phyloP scores from a whole-genome alignment of 1,139 yeast species.

The Suzukiozyma palmioleophila region DNA sequence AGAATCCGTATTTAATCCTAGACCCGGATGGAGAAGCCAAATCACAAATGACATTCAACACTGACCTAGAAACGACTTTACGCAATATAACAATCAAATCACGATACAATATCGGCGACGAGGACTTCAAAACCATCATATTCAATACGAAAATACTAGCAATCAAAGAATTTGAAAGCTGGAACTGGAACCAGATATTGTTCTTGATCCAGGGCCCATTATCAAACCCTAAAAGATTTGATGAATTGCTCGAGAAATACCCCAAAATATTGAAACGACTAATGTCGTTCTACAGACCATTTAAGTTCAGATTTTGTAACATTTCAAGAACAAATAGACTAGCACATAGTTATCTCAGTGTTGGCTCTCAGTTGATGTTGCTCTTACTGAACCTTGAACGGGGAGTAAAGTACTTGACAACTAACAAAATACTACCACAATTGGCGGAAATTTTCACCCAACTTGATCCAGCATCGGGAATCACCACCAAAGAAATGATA shows the following conservation, averaged over 20 bases:
- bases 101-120: slow-evolving; percentile 61
- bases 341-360: slow-evolving; percentile 54
- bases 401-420: slow-evolving; percentile 66
- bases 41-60: slow-evolving; percentile 11
- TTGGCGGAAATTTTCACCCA: slow-evolving; percentile 86
- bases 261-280: slow-evolving; percentile 83
- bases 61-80: slow-evolving; percentile 25
- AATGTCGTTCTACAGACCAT: slow-evolving; percentile 85
- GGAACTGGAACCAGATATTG: slow-evolving; percentile 81
- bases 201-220: slow-evolving; percentile 79
- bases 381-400: slow-evolving; percentile 57
- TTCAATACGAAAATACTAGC: slow-evolving; percentile 66
- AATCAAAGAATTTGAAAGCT: slow-evolving; percentile 73
- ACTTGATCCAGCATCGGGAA: slow-evolving; percentile 75
- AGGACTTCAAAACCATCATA: slow-evolving; percentile 62
- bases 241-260: slow-evolving; percentile 68
- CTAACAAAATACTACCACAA: slow-evolving; percentile 78
- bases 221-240: slow-evolving; percentile 63
- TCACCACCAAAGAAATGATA: slow-evolving; percentile 68
- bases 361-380: slow-evolving; percentile 71
- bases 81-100: slow-evolving; percentile 41
- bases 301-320: slow-evolving; percentile 78
- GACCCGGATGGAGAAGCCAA: slow-evolving; percentile 7
- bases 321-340: slow-evolving; percentile 29
- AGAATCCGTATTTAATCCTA: slow-evolving; percentile 7